A percentile compares a stretch with the other conserved stretches of the same genome.
These are phyloP conservation scores for Biancaea sappan DNA, from an alignment of 306 rosid species.

Conservation along the genomic window DNA sequence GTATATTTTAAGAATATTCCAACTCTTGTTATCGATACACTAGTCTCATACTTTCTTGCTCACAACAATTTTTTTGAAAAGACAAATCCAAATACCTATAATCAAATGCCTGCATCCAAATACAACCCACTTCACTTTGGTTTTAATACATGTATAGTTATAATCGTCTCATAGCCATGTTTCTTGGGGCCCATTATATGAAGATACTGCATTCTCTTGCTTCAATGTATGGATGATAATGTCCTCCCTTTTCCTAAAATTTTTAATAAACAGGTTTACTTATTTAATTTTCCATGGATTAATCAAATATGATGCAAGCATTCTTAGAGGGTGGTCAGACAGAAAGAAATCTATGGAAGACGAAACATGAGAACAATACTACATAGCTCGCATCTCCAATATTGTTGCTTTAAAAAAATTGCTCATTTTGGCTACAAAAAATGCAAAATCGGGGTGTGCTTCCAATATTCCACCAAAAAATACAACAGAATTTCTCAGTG, in stretches of 20 bases:
- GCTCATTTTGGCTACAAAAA: neutral
- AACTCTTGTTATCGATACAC: neutral
- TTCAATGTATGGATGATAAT: neutral
- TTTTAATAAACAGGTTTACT: neutral
- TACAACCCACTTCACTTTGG: neutral
- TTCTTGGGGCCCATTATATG: neutral
- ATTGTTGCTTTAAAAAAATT: neutral
- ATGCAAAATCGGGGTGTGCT: neutral
- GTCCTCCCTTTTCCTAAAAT: neutral
- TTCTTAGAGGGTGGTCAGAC: neutral
- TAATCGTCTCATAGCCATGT: neutral
- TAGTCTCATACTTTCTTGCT: neutral
- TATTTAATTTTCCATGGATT: neutral
- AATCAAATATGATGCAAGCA: neutral
- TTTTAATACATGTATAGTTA: neutral
- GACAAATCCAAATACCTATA: neutral
- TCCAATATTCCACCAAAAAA: constrained; percentile 20
- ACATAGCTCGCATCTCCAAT: neutral
- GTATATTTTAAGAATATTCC: neutral
- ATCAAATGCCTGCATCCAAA: neutral
- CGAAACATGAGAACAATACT: neutral
- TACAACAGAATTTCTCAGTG: neutral
- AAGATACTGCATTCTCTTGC: neutral
- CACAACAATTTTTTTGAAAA: neutral
- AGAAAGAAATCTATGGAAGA: neutral